Percentiles rank a stretch among this genome's conserved stretches.
phyloP scores from a whole-genome alignment of 768 basidiomycete genomes.

The Mycena pura region DNA sequence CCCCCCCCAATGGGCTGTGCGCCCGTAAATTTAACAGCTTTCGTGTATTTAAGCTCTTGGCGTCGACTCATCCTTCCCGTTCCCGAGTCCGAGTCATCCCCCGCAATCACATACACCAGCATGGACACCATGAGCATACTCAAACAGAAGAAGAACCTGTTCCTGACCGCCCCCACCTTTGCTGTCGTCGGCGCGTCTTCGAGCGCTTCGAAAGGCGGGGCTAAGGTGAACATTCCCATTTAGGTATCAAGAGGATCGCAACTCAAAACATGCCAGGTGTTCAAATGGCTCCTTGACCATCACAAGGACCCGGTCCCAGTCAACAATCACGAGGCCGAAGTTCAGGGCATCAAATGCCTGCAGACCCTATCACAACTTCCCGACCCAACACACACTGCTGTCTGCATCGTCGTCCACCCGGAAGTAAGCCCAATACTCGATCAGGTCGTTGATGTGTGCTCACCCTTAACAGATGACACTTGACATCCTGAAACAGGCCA shows the following conservation, averaged over 20 bases:
- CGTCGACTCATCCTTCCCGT: too few relatives aligned
- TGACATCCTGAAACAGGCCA: conserved; percentile 52
- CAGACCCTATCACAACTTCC: conserved; percentile 48
- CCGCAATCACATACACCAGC: background rate
- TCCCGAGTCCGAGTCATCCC: too few relatives aligned
- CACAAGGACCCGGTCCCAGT: conserved; percentile 56
- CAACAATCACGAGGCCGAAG: conserved; percentile 49
- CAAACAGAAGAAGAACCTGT: background rate
- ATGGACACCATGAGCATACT: background rate
- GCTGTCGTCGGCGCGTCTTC: conserved; percentile 56
- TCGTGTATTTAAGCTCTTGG: too few relatives aligned
- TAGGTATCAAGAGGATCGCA: background rate
- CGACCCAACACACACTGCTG: conserved; percentile 52
- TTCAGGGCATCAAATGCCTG: conserved; percentile 54
- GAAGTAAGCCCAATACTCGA: too few relatives aligned
- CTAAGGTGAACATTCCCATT: conserved; percentile 7
- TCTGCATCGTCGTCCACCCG: conserved; percentile 39
- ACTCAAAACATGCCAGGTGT: conserved; percentile 44
- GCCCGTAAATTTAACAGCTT: too few relatives aligned
- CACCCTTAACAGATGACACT: conserved; percentile 50
- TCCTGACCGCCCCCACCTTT: background rate
- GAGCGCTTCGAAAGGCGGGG: conserved; percentile 48
- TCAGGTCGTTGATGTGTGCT: background rate
- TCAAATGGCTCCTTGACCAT: conserved; percentile 57
- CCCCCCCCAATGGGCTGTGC: too few relatives aligned